These are phyloP conservation scores for Didymella exigua DNA, from an alignment of 2,329 filamentous ascomycete species.

Conservation along the genomic window DNA sequence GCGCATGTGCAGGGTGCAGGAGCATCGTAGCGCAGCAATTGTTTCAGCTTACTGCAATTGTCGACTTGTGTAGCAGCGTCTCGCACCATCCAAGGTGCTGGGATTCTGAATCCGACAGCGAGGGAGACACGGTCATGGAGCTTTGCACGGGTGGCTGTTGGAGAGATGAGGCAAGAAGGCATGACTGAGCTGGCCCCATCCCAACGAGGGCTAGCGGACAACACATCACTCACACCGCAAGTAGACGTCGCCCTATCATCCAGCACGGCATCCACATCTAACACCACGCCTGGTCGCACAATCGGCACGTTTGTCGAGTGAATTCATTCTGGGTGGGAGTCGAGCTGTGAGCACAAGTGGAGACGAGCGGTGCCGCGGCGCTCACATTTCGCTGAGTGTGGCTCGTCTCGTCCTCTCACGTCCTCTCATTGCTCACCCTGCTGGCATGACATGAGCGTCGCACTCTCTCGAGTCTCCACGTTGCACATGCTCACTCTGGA, in stretches of 20 bases:
- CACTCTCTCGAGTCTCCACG: constrained; percentile 47
- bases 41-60: constrained; percentile 40
- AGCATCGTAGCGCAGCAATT: constrained; percentile 22
- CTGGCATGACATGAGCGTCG: constrained; percentile 45
- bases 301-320: constrained; percentile 44
- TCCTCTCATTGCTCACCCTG: constrained; percentile 28
- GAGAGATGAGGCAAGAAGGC: constrained; percentile 30
- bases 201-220: constrained; percentile 30
- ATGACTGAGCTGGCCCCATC: constrained; percentile 33
- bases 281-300: constrained; percentile 42
- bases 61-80: constrained; percentile 34
- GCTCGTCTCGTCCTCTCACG: constrained; percentile 29
- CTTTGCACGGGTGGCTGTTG: constrained; percentile 34
- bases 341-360: constrained; percentile 17
- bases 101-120: constrained; percentile 27
- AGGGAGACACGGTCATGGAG: constrained; percentile 29
- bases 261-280: constrained; percentile 39
- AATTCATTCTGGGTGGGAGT: constrained; percentile 20
- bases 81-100: constrained; percentile 31
- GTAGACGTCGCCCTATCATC: constrained; percentile 39
- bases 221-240: constrained; percentile 49
- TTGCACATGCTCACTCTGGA: constrained; percentile 38
- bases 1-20: constrained; percentile 23
- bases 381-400: constrained; percentile 22
- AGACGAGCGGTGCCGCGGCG: constrained; percentile 17